Conservation (phyloP, 2,329 filamentous ascomycete genomes). For the Fonsecaea nubica region DNA sequence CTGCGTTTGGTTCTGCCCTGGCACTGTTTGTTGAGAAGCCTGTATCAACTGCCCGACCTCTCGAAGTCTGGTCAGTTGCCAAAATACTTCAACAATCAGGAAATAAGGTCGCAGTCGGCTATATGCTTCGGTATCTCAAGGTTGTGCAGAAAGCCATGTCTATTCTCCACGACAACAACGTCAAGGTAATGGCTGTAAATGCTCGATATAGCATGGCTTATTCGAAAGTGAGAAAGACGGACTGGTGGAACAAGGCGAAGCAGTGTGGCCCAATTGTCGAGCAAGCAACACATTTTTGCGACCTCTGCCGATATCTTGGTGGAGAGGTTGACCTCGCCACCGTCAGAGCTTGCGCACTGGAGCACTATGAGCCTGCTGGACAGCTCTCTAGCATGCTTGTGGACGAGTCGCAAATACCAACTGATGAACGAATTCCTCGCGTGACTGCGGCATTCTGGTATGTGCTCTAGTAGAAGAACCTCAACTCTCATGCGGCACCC, state of each 20-base stretch:
- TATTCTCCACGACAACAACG: constrained; percentile 10
- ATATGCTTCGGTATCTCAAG: constrained; percentile 6
- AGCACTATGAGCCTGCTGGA: constrained; percentile 8
- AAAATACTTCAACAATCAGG: not conserved
- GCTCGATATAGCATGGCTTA: constrained; percentile 18
- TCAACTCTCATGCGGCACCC: not conserved
- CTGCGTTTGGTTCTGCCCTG: not conserved
- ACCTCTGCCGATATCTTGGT: constrained; percentile 17
- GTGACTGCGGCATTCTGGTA: constrained; percentile 6
- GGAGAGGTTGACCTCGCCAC: constrained; percentile 14
- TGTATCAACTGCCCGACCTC: constrained; percentile 1
- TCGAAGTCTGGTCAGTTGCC: not conserved
- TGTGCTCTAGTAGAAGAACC: not conserved
- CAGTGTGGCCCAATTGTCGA: constrained; percentile 13
- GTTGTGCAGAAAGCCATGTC: constrained; percentile 11
- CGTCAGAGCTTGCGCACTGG: constrained; percentile 1
- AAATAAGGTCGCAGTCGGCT: constrained; percentile 4
- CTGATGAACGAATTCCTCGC: constrained; percentile 7
- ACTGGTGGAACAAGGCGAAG: constrained; percentile 18
- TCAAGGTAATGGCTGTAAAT: constrained; percentile 8
- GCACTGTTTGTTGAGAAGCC: constrained; percentile 1
- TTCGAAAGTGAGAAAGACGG: constrained; percentile 8
- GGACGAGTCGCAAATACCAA: not conserved
- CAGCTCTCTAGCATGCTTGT: not conserved
- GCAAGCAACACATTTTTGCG: constrained; percentile 17